Evolutionary conservation across 1,284 basidiomycete species (phyloP).

Genomic region (Quambalaria eucalypti): DNA sequence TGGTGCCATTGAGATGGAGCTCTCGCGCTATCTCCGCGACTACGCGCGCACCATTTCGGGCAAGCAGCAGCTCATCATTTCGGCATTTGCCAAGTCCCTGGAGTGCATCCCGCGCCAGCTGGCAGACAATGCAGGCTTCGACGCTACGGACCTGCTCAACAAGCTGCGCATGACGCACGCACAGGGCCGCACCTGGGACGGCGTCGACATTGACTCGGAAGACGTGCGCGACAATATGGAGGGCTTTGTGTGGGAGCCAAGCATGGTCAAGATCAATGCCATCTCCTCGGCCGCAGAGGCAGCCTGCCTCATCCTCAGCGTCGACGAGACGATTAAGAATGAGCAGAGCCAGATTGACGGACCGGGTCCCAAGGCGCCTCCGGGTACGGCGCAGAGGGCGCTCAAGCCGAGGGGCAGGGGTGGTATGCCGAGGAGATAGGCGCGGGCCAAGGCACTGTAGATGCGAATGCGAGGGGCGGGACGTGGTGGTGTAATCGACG

Average conservation of each 20-base stretch:
- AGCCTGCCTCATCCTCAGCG: slow-evolving; percentile 68
- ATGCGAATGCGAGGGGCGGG: no score
- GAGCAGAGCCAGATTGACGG: slow-evolving; percentile 21
- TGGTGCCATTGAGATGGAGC: slow-evolving; percentile 97
- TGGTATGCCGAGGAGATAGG: slow-evolving; percentile 4
- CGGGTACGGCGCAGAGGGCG: slow-evolving; percentile 42
- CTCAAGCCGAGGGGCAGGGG: slow-evolving; percentile 10
- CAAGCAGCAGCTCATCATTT: slow-evolving; percentile 88
- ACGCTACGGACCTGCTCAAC: slow-evolving; percentile 94
- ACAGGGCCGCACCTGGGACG: slow-evolving; percentile 73
- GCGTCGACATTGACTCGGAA: slow-evolving; percentile 89
- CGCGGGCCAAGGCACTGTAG: background rate
- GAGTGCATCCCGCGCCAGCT: slow-evolving; percentile 97
- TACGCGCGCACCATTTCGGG: slow-evolving; percentile 87
- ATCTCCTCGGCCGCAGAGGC: slow-evolving; percentile 91
- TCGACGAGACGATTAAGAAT: slow-evolving; percentile 45
- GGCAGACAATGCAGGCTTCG: slow-evolving; percentile 94
- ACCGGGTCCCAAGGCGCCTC: slow-evolving; percentile 31
- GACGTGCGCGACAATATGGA: slow-evolving; percentile 86
- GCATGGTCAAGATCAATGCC: slow-evolving; percentile 88
- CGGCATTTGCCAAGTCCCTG: slow-evolving; percentile 91
- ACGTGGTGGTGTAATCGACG: no score
- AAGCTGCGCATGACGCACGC: slow-evolving; percentile 95
- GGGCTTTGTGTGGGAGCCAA: slow-evolving; percentile 94
- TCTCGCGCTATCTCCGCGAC: slow-evolving; percentile 83